Conservation (phyloP, 164 flowering plant species). For the Sedum album region DNA sequence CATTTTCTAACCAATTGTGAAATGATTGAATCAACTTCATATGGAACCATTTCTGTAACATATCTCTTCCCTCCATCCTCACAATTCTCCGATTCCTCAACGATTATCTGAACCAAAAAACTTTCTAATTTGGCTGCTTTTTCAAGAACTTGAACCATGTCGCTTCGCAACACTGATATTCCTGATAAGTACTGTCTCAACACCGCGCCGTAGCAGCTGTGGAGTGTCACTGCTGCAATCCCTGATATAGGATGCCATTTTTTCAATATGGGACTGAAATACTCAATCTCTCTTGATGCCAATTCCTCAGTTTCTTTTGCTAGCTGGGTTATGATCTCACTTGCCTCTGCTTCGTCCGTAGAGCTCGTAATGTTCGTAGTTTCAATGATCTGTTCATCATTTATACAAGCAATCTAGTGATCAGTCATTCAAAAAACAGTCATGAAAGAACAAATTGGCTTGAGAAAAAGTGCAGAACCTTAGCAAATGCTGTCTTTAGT, state of each 20-base stretch:
- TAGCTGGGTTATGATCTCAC: conserved; percentile 36
- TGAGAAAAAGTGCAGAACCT: conserved; percentile 51
- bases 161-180: conserved; percentile 29
- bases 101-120: conserved; percentile 68
- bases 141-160: conserved; percentile 47
- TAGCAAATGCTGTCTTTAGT: conserved; percentile 50
- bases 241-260: conserved; percentile 79
- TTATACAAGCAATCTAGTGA: background rate
- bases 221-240: conserved; percentile 74
- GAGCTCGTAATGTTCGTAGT: conserved; percentile 18
- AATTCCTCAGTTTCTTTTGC: conserved; percentile 65
- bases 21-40: conserved; percentile 66
- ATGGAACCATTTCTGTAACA: conserved; percentile 74
- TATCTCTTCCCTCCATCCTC: conserved; percentile 82
- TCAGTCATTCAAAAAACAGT: background rate
- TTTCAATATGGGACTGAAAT: conserved; percentile 62
- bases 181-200: conserved; percentile 59
- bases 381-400: conserved; percentile 39
- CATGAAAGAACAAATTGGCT: background rate
- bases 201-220: conserved; percentile 61
- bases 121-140: conserved; percentile 82
- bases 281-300: conserved; percentile 63
- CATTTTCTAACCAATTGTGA: conserved; percentile 42
- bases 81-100: conserved; percentile 71
- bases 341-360: conserved; percentile 23